Evolutionary conservation across 176 grass and related monocot species (phyloP).

Genomic region (Raddia guianensis): DNA sequence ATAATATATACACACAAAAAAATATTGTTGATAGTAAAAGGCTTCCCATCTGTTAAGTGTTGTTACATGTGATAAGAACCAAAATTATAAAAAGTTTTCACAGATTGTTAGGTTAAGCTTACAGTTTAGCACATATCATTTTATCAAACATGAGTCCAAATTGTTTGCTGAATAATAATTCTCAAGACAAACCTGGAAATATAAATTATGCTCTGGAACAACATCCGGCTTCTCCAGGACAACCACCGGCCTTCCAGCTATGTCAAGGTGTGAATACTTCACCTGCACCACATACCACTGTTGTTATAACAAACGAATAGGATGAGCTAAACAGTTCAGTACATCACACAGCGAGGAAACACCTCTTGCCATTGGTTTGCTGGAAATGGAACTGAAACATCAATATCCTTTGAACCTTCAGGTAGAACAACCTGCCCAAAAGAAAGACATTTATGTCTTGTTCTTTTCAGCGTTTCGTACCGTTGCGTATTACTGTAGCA

Average conservation of each 20-base stretch:
- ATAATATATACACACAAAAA: background rate
- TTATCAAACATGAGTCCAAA: background rate
- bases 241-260: conserved; percentile 82
- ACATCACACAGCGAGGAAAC: background rate
- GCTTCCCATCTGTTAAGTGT: conserved; percentile 22
- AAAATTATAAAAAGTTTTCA: background rate
- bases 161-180: background rate
- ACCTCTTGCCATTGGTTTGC: conserved; percentile 80
- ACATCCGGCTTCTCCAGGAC: conserved; percentile 88
- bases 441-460: background rate
- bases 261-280: conserved; percentile 97
- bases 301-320: conserved; percentile 35
- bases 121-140: background rate
- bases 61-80: background rate
- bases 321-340: conserved; percentile 15
- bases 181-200: conserved; percentile 76
- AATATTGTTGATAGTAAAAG: background rate
- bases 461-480: no score
- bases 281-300: conserved; percentile 58
- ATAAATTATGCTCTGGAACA: conserved; percentile 91
- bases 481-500: no score
- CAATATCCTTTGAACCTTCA: conserved; percentile 94
- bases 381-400: conserved; percentile 78
- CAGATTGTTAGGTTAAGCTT: conserved; percentile 24
- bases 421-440: conserved; percentile 75